phyloP scores from a whole-genome alignment of 1,139 yeast genomes.

The Pichia kudriavzevii region DNA sequence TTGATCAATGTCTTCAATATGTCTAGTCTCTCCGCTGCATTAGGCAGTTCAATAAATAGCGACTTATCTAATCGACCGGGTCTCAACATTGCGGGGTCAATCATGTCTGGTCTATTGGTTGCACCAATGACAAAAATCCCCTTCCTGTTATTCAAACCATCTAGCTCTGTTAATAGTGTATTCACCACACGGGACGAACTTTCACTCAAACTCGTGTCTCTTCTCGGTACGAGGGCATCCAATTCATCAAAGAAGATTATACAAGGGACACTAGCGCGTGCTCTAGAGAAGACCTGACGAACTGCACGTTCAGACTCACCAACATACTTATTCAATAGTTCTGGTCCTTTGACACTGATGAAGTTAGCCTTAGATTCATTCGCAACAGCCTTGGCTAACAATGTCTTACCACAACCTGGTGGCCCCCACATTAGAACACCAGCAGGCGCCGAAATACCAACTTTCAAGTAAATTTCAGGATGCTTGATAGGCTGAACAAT shows the following conservation, averaged over 20 bases:
- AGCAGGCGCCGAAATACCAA: conserved; percentile 94
- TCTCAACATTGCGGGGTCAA: conserved; percentile 95
- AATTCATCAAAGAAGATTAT: conserved; percentile 93
- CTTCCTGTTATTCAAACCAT: conserved; percentile 85
- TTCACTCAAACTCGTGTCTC: conserved; percentile 83
- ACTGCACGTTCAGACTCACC: conserved; percentile 96
- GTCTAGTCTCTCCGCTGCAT: conserved; percentile 67
- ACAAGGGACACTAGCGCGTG: conserved; percentile 92
- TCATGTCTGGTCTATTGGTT: conserved; percentile 96
- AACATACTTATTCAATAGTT: conserved; percentile 84
- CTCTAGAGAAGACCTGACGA: conserved; percentile 88
- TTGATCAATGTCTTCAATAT: conserved; percentile 71
- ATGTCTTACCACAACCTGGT: conserved; percentile 97
- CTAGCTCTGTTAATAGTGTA: conserved; percentile 86
- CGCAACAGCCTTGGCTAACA: conserved; percentile 94
- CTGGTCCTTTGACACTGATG: conserved; percentile 94
- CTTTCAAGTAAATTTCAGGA: conserved; percentile 83
- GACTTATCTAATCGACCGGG: conserved; percentile 97
- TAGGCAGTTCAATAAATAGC: conserved; percentile 82
- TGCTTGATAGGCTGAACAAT: conserved; percentile 93
- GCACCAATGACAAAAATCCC: conserved; percentile 96
- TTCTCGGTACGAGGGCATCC: conserved; percentile 91
- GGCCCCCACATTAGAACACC: conserved; percentile 99
- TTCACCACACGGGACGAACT: conserved; percentile 92
- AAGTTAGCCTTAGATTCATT: conserved; percentile 94